These are phyloP conservation scores for Magnaporthiopsis incrustans DNA, from an alignment of 2,329 filamentous ascomycete genomes.

Conservation along the genomic window DNA sequence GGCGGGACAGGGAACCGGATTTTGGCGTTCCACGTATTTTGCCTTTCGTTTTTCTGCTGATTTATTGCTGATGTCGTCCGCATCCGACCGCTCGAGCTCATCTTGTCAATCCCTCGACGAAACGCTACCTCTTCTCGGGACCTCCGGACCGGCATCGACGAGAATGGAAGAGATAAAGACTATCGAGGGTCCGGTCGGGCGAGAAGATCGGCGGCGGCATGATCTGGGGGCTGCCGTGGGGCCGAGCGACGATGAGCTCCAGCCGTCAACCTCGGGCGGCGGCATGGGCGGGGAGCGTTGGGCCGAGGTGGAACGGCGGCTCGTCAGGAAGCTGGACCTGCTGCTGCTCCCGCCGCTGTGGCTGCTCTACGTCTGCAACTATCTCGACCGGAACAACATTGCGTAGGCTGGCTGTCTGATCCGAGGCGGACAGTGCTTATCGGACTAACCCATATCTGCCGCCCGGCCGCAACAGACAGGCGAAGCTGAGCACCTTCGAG, in stretches of 20 bases:
- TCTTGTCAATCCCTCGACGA: neutral
- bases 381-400: constrained; percentile 6
- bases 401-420: neutral
- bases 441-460: neutral
- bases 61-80: neutral
- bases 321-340: constrained; percentile 11
- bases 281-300: neutral
- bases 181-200: neutral
- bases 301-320: constrained; percentile 1
- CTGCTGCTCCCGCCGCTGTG: constrained; percentile 8
- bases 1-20: too few species aligned
- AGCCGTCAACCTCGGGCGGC: neutral
- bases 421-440: neutral
- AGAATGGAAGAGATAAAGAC: neutral
- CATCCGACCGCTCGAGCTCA: neutral
- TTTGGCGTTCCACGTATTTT: too few species aligned
- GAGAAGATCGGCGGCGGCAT: neutral
- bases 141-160: neutral
- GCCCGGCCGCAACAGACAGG: neutral
- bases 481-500: constrained; percentile 5
- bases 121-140: neutral
- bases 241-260: neutral
- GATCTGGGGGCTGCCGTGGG: too few species aligned
- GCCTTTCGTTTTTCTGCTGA: neutral
- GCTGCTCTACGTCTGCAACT: constrained; percentile 7